These are phyloP conservation scores for Linnemannia hyalina DNA, from an alignment of 192 early-diverging fungal species.

Conservation along the genomic window DNA sequence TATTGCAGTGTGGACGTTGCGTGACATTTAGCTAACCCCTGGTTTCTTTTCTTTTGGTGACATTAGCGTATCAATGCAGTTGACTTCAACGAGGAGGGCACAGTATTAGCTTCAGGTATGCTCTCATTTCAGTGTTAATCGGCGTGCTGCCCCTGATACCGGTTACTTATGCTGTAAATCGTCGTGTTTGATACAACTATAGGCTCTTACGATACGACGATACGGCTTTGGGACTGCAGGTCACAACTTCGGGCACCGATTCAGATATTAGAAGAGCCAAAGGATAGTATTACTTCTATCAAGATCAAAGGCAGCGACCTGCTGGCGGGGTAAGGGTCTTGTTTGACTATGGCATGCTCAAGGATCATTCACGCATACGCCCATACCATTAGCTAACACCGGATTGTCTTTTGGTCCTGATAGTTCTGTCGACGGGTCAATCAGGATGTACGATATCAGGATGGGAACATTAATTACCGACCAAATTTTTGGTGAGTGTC, in stretches of 20 bases:
- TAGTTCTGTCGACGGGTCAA: slow-evolving; percentile 84
- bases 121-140: neutral
- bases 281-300: slow-evolving; percentile 89
- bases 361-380: neutral
- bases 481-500: slow-evolving; percentile 71
- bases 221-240: slow-evolving; percentile 85
- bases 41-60: neutral
- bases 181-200: neutral
- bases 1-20: neutral
- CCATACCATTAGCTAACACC: neutral
- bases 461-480: slow-evolving; percentile 79
- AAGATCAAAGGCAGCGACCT: slow-evolving; percentile 79
- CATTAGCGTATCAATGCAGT: slow-evolving; percentile 83
- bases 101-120: slow-evolving; percentile 85
- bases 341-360: neutral
- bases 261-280: slow-evolving; percentile 86
- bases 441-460: slow-evolving; percentile 91
- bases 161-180: neutral
- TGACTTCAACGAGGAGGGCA: slow-evolving; percentile 81
- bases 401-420: neutral
- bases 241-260: slow-evolving; percentile 77
- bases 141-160: too few species aligned
- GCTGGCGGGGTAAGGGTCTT: slow-evolving; percentile 70
- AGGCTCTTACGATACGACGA: slow-evolving; percentile 78
- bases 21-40: neutral